Base-by-base conservation (phyloP, 352 stramenopile genomes). In the Phytophthora melonis region DNA sequence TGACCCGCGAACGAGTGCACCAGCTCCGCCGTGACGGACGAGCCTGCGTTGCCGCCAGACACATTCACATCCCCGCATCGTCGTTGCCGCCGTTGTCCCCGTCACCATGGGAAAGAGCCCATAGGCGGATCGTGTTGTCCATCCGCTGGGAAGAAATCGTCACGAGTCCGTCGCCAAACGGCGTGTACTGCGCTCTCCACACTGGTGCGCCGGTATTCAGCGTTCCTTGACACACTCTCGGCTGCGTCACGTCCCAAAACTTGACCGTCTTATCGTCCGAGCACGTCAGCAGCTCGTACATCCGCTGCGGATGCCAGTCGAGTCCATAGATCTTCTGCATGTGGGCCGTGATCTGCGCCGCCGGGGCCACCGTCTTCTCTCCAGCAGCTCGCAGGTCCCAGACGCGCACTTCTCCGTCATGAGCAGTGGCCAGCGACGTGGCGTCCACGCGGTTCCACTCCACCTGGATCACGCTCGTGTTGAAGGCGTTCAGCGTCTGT, bases 191-290 rank as follows among this genome's bases (percentile, higher is more conserved):
- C 27, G 86, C 88, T 52, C 83, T 67, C 86, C 83, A 90, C 54
- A 95, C 89, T 5, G 89, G 87, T 0, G 86, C 85, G 3, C 77
- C 74, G 3, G 83, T 96, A 41, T 76, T 81, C 8, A 96, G 61
- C 67, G 78, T 83, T 2, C 87, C 89, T 32, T 93, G 87, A 52
- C 80, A 90, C 36, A 86, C 69, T 53, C 83, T 77, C 3, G 89
- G 87, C 47, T 91, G 84, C 49, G 74, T 80, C 3, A 93, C 77
- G 68, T 94, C 81, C 89, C 89, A 96, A 39, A 96, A 86, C 66
- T 94, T 94, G 66, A 96, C 88, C 3, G 80, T 93, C 75, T 93
- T 92, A 71, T 95, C 89, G 52, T 95, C 89, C 0, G 90, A 93
- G 68, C 88, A 95, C 61, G 90, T 96, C n/a, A 95, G 74, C 27